Conservation (phyloP, 805 yeast species). For the baker's yeast (Saccharomyces cerevisiae) region DNA sequence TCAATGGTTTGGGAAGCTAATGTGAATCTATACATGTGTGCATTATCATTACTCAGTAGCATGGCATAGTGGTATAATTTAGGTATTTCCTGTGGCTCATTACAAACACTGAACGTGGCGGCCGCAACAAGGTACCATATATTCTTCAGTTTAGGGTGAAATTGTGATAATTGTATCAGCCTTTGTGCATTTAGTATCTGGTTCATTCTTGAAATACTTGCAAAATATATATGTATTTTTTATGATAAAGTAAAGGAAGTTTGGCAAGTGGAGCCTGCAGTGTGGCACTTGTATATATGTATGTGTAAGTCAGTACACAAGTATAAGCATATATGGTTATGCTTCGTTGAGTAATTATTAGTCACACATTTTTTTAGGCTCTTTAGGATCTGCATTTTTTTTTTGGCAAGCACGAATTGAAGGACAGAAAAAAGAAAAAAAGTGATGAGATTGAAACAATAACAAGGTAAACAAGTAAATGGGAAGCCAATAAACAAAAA, state of each 20-base stretch:
- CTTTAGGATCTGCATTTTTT: neutral
- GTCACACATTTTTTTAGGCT: neutral
- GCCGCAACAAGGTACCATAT: slow-evolving; percentile 77
- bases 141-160: slow-evolving; percentile 44
- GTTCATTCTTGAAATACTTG: slow-evolving; percentile 8
- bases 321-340: neutral
- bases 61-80: slow-evolving; percentile 63
- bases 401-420: neutral
- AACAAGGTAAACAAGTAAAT: neutral
- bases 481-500: neutral
- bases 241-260: neutral
- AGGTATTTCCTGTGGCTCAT: slow-evolving; percentile 76
- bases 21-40: slow-evolving; percentile 10
- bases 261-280: neutral
- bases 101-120: slow-evolving; percentile 72
- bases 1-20: slow-evolving; percentile 19
- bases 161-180: slow-evolving; percentile 23
- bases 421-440: neutral
- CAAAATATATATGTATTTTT: neutral
- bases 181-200: slow-evolving; percentile 22
- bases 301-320: neutral
- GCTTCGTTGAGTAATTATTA: neutral
- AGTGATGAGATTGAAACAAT: neutral
- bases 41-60: slow-evolving; percentile 18
- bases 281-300: neutral